phyloP scores from a whole-genome alignment of 768 basidiomycete genomes.

The Podaxis pistillaris region DNA sequence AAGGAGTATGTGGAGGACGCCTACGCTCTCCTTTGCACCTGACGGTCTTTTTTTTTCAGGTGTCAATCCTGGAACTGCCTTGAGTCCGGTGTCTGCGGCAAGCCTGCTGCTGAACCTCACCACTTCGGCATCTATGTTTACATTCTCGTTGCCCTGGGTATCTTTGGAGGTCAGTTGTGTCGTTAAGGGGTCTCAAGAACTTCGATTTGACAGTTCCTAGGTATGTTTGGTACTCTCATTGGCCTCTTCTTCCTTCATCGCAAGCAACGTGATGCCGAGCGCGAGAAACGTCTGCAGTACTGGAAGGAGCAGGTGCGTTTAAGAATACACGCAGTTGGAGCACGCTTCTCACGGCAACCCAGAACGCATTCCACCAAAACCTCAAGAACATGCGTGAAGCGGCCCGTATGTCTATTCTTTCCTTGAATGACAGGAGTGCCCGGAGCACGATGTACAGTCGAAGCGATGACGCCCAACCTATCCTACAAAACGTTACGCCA shows the following conservation, averaged over 20 bases:
- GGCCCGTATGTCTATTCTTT: constrained; percentile 64
- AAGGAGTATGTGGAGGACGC: constrained; percentile 40
- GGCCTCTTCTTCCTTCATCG: constrained; percentile 71
- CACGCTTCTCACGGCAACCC: constrained; percentile 11
- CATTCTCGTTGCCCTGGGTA: constrained; percentile 64
- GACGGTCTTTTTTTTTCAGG: constrained; percentile 33
- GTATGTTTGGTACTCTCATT: constrained; percentile 70
- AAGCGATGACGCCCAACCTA: constrained; percentile 53
- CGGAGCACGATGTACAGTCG: constrained; percentile 50
- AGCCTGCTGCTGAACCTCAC: constrained; percentile 54
- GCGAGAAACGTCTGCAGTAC: constrained; percentile 83
- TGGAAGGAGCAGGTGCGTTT: constrained; percentile 77
- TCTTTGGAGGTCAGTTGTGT: constrained; percentile 60
- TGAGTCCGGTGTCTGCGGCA: constrained; percentile 58
- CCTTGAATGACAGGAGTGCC: constrained; percentile 45
- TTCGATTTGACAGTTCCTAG: constrained; percentile 33
- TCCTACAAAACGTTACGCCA: constrained; percentile 44
- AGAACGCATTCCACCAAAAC: constrained; percentile 82
- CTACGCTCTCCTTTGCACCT: neutral
- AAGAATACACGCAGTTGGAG: constrained; percentile 4
- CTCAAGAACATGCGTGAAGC: constrained; percentile 77
- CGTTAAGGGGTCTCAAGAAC: neutral
- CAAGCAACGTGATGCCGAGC: constrained; percentile 69
- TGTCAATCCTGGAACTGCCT: constrained; percentile 78
- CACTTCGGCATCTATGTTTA: constrained; percentile 72